Percentiles rank a stretch among this genome's conserved stretches.
These are phyloP conservation scores for Daldinia caldariorum DNA, from an alignment of 495 filamentous ascomycete genomes.

Conservation along the genomic window DNA sequence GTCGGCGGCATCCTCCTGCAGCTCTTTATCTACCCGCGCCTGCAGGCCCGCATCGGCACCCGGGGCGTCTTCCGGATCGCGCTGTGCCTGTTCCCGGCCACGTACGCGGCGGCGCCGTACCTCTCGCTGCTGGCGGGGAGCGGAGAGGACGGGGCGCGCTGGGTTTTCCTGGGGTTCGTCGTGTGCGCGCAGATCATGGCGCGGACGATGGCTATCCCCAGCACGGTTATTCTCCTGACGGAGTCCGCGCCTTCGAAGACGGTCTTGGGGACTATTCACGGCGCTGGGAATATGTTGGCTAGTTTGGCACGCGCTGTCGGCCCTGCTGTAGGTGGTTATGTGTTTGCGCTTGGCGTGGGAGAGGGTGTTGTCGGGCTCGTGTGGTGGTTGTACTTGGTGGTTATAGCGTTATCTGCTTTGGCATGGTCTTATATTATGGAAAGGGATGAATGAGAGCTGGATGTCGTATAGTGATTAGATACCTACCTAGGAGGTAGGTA, in stretches of 20 bases:
- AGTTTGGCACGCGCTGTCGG: slow-evolving; percentile 71
- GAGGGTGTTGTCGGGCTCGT: slow-evolving; percentile 73
- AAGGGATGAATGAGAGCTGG: slow-evolving; percentile 12
- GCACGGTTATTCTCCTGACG: slow-evolving; percentile 73
- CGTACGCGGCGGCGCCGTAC: slow-evolving; percentile 74
- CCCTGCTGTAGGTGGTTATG: slow-evolving; percentile 70
- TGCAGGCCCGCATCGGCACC: slow-evolving; percentile 70
- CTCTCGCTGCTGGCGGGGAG: slow-evolving; percentile 66
- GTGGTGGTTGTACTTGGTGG: slow-evolving; percentile 70
- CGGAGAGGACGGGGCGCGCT: slow-evolving; percentile 42
- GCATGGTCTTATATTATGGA: slow-evolving; percentile 45
- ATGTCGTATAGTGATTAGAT: background rate
- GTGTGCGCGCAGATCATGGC: slow-evolving; percentile 74
- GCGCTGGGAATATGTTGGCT: slow-evolving; percentile 70
- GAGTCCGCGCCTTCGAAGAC: slow-evolving; percentile 70
- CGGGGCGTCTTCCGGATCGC: slow-evolving; percentile 67
- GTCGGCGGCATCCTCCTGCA: slow-evolving; percentile 74
- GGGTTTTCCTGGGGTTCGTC: slow-evolving; percentile 68
- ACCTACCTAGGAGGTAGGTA: no score
- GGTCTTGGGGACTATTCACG: slow-evolving; percentile 75
- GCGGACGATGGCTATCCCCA: slow-evolving; percentile 75
- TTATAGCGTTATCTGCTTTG: slow-evolving; percentile 44
- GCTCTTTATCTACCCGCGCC: slow-evolving; percentile 72
- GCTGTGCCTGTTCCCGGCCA: slow-evolving; percentile 70
- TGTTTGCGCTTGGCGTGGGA: slow-evolving; percentile 70